These are phyloP conservation scores for Oryza longistaminata DNA, from an alignment of 176 grass and related monocot genomes.

Conservation along the genomic window DNA sequence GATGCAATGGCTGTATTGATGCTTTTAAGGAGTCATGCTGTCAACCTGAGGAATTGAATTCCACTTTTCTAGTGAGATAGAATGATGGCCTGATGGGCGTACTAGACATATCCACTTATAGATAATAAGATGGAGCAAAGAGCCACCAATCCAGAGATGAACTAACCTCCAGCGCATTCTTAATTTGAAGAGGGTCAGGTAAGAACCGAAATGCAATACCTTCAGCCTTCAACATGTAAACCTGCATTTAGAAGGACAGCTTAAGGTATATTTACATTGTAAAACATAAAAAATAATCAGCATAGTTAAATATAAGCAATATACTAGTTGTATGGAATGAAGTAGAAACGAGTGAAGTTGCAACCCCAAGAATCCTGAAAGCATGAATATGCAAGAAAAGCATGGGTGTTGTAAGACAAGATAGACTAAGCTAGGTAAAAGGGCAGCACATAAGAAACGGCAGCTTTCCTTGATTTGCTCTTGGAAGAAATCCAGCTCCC, in stretches of 20 bases:
- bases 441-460: background rate
- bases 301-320: background rate
- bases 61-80: background rate
- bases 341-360: background rate
- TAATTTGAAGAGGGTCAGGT: slow-evolving; percentile 97
- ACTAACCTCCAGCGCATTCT: slow-evolving; percentile 79
- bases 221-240: slow-evolving; percentile 99
- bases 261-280: slow-evolving; percentile 10
- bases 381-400: background rate
- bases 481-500: background rate
- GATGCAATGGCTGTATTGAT: background rate
- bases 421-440: background rate
- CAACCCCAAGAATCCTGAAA: background rate
- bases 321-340: background rate
- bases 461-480: background rate
- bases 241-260: slow-evolving; percentile 40
- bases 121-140: slow-evolving; percentile 32
- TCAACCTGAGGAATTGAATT: slow-evolving; percentile 2
- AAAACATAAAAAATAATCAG: background rate
- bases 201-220: slow-evolving; percentile 93
- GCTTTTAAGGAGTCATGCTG: background rate
- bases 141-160: slow-evolving; percentile 6
- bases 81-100: background rate
- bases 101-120: slow-evolving; percentile 17
- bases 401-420: background rate